Base-by-base conservation (phyloP, 1,139 yeast genomes). In the Geotrichum cucujoidarum region DNA sequence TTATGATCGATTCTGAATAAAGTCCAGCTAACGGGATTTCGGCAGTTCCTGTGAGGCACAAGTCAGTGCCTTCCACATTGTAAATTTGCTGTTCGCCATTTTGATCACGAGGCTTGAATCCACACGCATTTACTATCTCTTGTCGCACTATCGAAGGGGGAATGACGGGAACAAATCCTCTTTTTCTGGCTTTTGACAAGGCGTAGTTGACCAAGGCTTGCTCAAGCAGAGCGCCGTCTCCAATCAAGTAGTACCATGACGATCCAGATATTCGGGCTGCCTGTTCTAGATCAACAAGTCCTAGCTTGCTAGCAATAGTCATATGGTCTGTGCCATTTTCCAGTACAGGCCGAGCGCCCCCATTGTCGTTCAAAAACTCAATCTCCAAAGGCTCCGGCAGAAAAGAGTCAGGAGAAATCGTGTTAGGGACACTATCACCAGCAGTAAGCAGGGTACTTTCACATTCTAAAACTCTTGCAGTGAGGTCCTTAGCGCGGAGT, bases 21-120 rank as follows among this genome's bases (percentile, higher is more conserved):
- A 83, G 69, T 0, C 90, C 97, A 0, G 97, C 98, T 31, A 94
- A 66, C 0, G 98, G 88, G 37, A 94, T 90, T 62, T 94, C 99
- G 0, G 98, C 96, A 0, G 99, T 94, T 1, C 97, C 98, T 0
- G 92, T 83, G 34, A 94, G 69, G 37, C 95, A 83, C 46, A 83
- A 66, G 37, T 76, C 79, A 14, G 65, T 60, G 13, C 64, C 70
- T 42, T 88, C 63, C 16, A 51, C 24, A 44, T 76, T 76, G 64
- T 90, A 94, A 0, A 89, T 81, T 62, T 94, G 99, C 48, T 82
- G 82, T 58, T 89, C 97, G 50, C 82, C 80, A 58, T 86, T 85
- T 57, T 81, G 83, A 62, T 92, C 98, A 51, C 95, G 78, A 8
- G 99, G 99, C 61, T 83, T 81, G 68, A 90, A 94, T 0, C 99